Conservation (phyloP, 352 stramenopile species). For the Elongisporangium prolatum region DNA sequence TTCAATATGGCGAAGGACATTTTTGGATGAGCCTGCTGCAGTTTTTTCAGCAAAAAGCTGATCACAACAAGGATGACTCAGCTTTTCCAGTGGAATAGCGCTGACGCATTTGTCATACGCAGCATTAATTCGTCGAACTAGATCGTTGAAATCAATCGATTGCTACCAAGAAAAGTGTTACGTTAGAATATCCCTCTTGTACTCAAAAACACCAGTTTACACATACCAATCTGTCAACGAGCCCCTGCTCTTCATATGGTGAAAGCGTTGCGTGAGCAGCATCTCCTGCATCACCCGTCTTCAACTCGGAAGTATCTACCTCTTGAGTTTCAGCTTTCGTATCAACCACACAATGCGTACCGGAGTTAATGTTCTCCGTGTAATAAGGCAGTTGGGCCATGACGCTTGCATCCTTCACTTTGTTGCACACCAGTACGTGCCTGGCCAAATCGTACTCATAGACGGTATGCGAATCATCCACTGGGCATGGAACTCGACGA, state of each 20-base stretch:
- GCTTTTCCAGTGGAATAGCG: conserved; percentile 54
- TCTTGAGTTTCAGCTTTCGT: conserved; percentile 1
- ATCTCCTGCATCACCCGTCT: conserved; percentile 3
- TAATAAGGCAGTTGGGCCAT: conserved; percentile 69
- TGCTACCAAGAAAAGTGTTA: conserved; percentile 8
- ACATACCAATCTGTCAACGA: conserved; percentile 66
- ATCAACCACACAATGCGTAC: conserved; percentile 22
- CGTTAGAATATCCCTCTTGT: not conserved
- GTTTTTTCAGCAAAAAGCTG: conserved; percentile 62
- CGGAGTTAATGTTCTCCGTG: conserved; percentile 77
- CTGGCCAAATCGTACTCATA: conserved; percentile 79
- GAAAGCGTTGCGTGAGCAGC: conserved; percentile 34
- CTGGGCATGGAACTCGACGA: conserved; percentile 63
- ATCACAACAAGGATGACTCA: conserved; percentile 62
- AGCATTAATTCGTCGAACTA: conserved; percentile 40
- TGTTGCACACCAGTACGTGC: conserved; percentile 79
- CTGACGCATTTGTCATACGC: conserved; percentile 53
- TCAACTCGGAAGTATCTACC: conserved; percentile 1
- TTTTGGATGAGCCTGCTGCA: conserved; percentile 45
- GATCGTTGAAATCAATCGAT: conserved; percentile 48
- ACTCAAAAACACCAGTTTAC: not conserved
- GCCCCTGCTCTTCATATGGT: conserved; percentile 42
- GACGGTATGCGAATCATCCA: conserved; percentile 67
- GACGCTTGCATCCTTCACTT: conserved; percentile 52
- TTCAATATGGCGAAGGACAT: conserved; percentile 71